Evolutionary conservation across 495 filamentous ascomycete species (phyloP).

Genomic region (Xylaria intraflava): DNA sequence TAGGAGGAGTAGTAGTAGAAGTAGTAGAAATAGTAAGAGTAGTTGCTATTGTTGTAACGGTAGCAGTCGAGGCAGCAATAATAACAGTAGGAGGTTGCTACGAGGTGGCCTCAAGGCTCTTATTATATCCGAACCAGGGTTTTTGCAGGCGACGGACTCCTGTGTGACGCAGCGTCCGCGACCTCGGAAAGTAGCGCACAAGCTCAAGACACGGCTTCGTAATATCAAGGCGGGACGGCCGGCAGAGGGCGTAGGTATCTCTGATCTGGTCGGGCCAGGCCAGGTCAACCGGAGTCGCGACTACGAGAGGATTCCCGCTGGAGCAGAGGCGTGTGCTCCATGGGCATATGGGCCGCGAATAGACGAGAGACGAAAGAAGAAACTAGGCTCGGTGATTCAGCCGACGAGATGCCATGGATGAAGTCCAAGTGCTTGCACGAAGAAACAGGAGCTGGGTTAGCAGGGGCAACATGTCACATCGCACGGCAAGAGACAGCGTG

Average conservation of each 20-base stretch:
- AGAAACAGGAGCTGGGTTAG: not conserved
- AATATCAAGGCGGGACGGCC: not conserved
- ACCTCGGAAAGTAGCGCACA: not conserved
- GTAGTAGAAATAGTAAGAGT: not conserved
- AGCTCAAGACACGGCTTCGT: conserved; percentile 7
- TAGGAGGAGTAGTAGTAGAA: not conserved
- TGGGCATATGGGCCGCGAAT: conserved; percentile 8
- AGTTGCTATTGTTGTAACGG: not conserved
- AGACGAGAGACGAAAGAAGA: conserved; percentile 7
- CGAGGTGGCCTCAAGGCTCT: not conserved
- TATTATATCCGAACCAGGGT: conserved; percentile 10
- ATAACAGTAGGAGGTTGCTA: not conserved
- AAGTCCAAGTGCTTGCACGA: conserved; percentile 8
- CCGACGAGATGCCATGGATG: conserved; percentile 8
- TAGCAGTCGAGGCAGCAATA: not conserved
- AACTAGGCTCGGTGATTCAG: conserved; percentile 11
- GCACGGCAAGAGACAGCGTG: conserved; percentile 12
- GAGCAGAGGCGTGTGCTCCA: not conserved
- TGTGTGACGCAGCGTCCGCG: conserved; percentile 2
- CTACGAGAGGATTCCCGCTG: conserved; percentile 1
- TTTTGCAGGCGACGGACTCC: not conserved
- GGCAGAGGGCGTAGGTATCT: not conserved
- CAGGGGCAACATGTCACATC: conserved; percentile 24
- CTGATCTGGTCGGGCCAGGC: not conserved
- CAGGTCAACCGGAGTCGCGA: not conserved